Base-by-base conservation (phyloP, 2,329 filamentous ascomycete species). In the Ciborinia camelliae region DNA sequence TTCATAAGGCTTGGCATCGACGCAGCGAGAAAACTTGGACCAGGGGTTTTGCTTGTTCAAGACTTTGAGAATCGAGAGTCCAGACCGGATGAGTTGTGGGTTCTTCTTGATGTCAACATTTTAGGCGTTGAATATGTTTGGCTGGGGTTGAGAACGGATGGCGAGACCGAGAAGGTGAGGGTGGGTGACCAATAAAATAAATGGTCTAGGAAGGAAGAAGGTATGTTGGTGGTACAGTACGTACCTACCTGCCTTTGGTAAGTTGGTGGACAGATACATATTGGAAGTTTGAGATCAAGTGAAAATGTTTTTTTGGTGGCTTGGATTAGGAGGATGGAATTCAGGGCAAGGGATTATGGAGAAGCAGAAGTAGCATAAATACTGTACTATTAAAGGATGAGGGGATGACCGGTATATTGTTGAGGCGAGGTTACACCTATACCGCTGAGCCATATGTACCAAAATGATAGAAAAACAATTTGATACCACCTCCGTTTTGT, bases 221-320 rank as follows among this genome's bases (percentile, higher is more conserved):
- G 28, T 30, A 14, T 43, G 53, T 57, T 57, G 53, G 53, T 30
- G 53, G 41, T 57, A 45, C 39, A 39, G 41, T 57, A 45, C 39
- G 53, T 23, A 57, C 9, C 20, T 15, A 1, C 26, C 12, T 53
- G n/a, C n/a, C n/a, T n/a, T n/a, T n/a, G n/a, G 53, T 28, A 5
- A 23, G 18, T n/a, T 57, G 3, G 35, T 55, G 53, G 37, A 43
- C 30, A 23, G 20, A 30, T 26, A n/a, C n/a, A n/a, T n/a, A n/a
- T 52, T 51, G 32, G 32, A 53, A 53, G 51, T 23, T 23, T n/a
- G 37, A 23, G 23, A 15, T 30, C 8, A n/a, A n/a, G n/a, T n/a
- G n/a, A n/a, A n/a, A n/a, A n/a, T n/a, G n/a, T n/a, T n/a, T n/a
- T n/a, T n/a, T n/a, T n/a, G 26, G 26, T 57, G 53, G 53, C 53